phyloP scores from a whole-genome alignment of 1,284 basidiomycete species.

The Neonothopanus nambi region DNA sequence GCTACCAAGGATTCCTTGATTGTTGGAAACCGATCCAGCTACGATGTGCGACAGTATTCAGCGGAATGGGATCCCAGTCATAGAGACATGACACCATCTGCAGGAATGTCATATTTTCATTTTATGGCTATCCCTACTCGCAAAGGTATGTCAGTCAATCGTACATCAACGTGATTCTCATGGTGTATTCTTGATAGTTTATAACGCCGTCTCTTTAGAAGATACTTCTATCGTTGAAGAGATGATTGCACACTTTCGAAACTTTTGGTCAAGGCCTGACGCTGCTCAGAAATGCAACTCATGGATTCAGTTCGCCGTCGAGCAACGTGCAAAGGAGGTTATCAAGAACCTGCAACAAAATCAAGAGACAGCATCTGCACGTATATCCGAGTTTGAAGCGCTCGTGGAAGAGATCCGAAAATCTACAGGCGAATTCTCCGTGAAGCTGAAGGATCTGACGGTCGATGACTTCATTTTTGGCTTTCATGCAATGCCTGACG shows the following conservation, averaged over 20 bases:
- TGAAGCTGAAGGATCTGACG: background rate
- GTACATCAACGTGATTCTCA: background rate
- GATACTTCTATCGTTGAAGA: background rate
- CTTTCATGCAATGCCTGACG: slow-evolving; percentile 10
- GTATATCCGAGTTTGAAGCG: too few relatives aligned
- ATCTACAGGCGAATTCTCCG: background rate
- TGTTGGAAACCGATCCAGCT: slow-evolving; percentile 13
- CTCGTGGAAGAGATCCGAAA: background rate
- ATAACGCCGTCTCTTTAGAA: background rate
- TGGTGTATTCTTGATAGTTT: background rate
- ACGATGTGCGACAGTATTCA: slow-evolving; percentile 11
- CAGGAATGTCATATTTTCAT: slow-evolving; percentile 16
- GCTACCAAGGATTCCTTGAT: slow-evolving; percentile 7
- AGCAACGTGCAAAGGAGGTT: slow-evolving; percentile 1
- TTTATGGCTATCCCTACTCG: slow-evolving; percentile 7
- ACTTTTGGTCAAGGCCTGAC: background rate
- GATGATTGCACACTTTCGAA: slow-evolving; percentile 4
- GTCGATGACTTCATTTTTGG: slow-evolving; percentile 2
- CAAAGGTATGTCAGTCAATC: slow-evolving; percentile 2
- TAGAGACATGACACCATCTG: slow-evolving; percentile 1
- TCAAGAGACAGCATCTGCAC: background rate
- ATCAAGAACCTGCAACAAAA: slow-evolving; percentile 1
- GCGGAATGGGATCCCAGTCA: slow-evolving; percentile 5
- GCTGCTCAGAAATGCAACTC: slow-evolving; percentile 2
- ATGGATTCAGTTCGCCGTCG: background rate